Conservation (phyloP, 352 stramenopile species). For the Phytophthora cactorum region DNA sequence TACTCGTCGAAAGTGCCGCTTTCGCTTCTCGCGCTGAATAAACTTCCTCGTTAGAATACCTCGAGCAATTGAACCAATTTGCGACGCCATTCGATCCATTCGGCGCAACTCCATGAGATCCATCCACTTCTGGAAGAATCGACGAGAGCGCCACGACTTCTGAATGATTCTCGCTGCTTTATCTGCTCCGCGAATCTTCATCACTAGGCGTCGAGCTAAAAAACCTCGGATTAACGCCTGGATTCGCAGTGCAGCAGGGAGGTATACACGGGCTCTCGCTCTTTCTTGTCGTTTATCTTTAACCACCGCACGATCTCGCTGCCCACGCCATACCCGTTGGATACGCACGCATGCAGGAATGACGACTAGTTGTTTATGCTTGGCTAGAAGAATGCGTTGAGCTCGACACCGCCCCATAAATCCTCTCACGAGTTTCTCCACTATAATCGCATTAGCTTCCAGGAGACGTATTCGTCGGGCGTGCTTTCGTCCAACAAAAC, state of each 20-base stretch:
- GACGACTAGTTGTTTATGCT: constrained; percentile 48
- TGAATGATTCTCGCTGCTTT: constrained; percentile 55
- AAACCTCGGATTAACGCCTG: constrained; percentile 60
- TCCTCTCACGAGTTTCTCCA: constrained; percentile 61
- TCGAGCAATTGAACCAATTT: constrained; percentile 66
- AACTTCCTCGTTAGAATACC: constrained; percentile 70
- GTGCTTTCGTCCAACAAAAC: constrained; percentile 48
- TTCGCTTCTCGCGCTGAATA: constrained; percentile 51
- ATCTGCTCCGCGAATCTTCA: constrained; percentile 34
- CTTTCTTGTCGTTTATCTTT: constrained; percentile 33
- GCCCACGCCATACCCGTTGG: constrained; percentile 66
- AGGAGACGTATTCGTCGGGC: constrained; percentile 53
- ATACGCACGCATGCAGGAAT: constrained; percentile 51
- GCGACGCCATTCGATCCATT: constrained; percentile 61
- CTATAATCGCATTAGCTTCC: constrained; percentile 44
- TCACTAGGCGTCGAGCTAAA: constrained; percentile 49
- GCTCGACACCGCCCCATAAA: constrained; percentile 63
- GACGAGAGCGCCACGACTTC: constrained; percentile 52
- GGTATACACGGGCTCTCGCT: constrained; percentile 43
- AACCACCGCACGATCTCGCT: constrained; percentile 41
- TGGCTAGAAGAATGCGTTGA: constrained; percentile 47
- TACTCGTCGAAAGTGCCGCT: constrained; percentile 47
- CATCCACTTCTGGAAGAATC: constrained; percentile 58
- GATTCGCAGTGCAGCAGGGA: constrained; percentile 62
- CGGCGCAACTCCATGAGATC: constrained; percentile 53